Conservation (phyloP, 805 yeast genomes). For the Candida manassasensis region DNA sequence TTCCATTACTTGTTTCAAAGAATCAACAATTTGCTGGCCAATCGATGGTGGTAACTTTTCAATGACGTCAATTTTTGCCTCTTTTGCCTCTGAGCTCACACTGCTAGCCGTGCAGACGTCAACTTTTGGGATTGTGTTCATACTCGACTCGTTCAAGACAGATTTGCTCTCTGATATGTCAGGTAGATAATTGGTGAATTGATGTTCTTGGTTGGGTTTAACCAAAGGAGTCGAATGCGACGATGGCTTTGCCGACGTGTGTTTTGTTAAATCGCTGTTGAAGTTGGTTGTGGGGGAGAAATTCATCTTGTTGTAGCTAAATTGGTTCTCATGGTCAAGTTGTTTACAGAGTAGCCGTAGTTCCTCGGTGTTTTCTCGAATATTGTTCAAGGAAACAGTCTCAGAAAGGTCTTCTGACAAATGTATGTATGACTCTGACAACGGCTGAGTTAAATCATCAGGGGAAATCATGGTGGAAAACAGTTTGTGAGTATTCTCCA, state of each 20-base stretch:
- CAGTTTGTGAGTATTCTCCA: background rate
- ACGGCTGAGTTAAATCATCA: background rate
- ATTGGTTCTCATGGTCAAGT: background rate
- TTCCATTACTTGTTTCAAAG: background rate
- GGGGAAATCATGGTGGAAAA: background rate
- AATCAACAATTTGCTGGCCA: constrained; percentile 2
- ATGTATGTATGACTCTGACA: constrained; percentile 1
- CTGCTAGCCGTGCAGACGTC: too few species aligned
- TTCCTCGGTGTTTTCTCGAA: constrained; percentile 1
- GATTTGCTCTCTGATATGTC: background rate
- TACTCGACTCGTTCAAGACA: too few species aligned
- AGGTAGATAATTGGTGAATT: background rate
- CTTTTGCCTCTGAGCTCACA: too few species aligned
- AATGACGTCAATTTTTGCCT: too few species aligned
- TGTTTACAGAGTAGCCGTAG: constrained; percentile 1
- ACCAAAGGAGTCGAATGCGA: constrained; percentile 5
- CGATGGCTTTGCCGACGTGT: background rate
- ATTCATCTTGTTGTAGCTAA: background rate
- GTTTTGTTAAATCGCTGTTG: background rate
- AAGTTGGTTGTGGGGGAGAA: background rate
- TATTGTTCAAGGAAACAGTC: constrained; percentile 1
- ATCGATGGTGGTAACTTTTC: constrained; percentile 1
- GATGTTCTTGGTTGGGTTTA: background rate
- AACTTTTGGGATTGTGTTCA: too few species aligned
- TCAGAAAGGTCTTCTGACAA: constrained; percentile 1